A percentile compares a stretch with the other conserved stretches of the same genome.
Evolutionary conservation across 2,329 filamentous ascomycete genomes (phyloP).

Genomic region (Ilyonectria mors-panacis): DNA sequence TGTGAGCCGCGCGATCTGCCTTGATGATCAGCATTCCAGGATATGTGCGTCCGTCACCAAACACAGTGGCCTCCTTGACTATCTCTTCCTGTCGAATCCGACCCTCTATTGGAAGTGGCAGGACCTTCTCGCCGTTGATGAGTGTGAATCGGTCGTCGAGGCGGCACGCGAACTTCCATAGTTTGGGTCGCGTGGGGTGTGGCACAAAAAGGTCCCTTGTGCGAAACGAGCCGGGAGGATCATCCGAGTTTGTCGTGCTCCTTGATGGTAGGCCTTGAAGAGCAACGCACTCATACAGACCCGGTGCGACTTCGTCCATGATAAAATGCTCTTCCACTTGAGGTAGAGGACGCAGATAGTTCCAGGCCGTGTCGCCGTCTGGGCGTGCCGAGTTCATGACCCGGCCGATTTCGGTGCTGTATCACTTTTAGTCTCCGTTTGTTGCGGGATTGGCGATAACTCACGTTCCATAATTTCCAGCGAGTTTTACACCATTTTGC

Average conservation of each 20-base stretch:
- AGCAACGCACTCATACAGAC: conserved; percentile 56
- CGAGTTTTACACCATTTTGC: conserved; percentile 66
- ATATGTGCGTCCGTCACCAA: conserved; percentile 67
- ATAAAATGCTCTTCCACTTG: conserved; percentile 41
- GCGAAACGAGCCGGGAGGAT: conserved; percentile 61
- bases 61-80: conserved; percentile 70
- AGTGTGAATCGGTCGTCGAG: conserved; percentile 62
- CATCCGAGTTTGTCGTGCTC: conserved; percentile 52
- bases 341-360: conserved; percentile 52
- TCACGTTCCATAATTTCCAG: conserved; percentile 70
- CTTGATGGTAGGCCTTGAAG: conserved; percentile 57
- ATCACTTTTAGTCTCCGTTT: background rate
- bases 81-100: conserved; percentile 65
- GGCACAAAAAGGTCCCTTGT: conserved; percentile 61
- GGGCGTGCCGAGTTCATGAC: conserved; percentile 47
- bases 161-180: conserved; percentile 63
- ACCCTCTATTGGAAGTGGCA: conserved; percentile 65
- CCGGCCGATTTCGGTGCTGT: conserved; percentile 47
- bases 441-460: conserved; percentile 28
- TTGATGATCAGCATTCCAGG: conserved; percentile 70
- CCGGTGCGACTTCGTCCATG: conserved; percentile 49
- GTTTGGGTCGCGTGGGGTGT: conserved; percentile 57
- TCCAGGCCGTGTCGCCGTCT: conserved; percentile 48
- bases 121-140: conserved; percentile 64
- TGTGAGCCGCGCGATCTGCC: conserved; percentile 57